Base-by-base conservation (phyloP, 1,284 basidiomycete genomes). In the Austroboletus olivaceoglutinosus region DNA sequence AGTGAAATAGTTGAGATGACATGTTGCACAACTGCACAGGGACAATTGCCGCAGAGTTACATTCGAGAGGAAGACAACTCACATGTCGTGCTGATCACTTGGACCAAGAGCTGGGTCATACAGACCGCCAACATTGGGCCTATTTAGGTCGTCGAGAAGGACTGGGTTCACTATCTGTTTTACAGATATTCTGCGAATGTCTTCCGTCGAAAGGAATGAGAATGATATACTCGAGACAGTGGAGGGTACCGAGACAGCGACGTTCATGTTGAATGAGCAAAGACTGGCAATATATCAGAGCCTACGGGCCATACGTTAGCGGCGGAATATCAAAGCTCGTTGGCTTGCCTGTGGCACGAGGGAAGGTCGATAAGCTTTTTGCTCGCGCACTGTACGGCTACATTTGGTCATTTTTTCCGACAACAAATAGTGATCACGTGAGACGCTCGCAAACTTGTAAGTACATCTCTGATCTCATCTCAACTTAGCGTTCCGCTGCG, bases 81-180 rank as follows among this genome's bases (percentile, higher is more conserved):
- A 96, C 93, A 98, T 85, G 68, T 97, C 94, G 48, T 86, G 81
- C 54, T 80, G 81, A 62, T 89, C 86, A 70, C 88, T 89, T 25
- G 97, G 97, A 2, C 97, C 97, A 22, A 99, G 84, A 40, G 91
- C 87, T 47, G 94, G 91, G 73, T 99, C 97, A 68, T 99, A 99
- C 47, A 99, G 77, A 54, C 96, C 97, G 21, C 93, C 94, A 50
- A 82, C 76, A 60, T 91, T 98, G 2, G 97, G 97, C 57, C 90
- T 80, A 68, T 96, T 94, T 37, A 97, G 76, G 69, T 95, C 93
- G 76, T 99, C 95, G 60, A 99, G 84, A 50, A 99, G 82, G 54
- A 91, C 80, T 5, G 95, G 90, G 70, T 99, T 99, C 56, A 92
- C 82, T 62, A 99, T 89, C 76, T 98, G 92, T 75, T 96, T 95